Base-by-base conservation (phyloP, 2,329 filamentous ascomycete genomes). In the Penicillium vulpinum region DNA sequence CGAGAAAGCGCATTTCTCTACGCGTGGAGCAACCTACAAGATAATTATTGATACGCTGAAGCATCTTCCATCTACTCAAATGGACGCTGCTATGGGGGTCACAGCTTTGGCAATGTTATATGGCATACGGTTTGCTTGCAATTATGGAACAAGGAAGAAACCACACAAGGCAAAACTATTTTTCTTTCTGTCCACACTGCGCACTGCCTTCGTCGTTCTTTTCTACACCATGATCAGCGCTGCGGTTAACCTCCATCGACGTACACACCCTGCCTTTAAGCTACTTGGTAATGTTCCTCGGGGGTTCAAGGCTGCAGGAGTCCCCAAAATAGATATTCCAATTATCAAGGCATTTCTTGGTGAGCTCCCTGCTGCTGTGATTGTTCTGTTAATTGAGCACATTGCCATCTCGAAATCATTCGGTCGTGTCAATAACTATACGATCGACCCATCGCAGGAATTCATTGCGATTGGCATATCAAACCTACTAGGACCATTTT, bases 381-480 rank as follows among this genome's bases (percentile, higher is more conserved):
- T 96, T 61, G 91, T 97, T 15, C 80, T 96, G 56, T 81, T 97
- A 21, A 92, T 96, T 60, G 92, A 97, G 74, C 92, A 97, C 70
- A 95, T 97, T 65, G 91, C 92, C 43, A 96, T 96, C 60, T 90
- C 92, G 7, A 97, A 97, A 72, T 96, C 92, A 0, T 97, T 97
- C 66, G 92, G 92, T 9, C 84, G 92, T 52, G 84, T 96, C 68
- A 96, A 96, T 79, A 95, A 95, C 76, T 97, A 97, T 75, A 87
- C 85, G 10, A 96, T 97, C 72, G 87, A 96, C 66, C 91, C 92
- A 0, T 96, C 92, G 0, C 92, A 97, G 73, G 92, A 97, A 73
- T 83, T 97, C 77, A 89, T 97, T 47, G 92, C 91, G n/a, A 95
- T 97, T 61, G 92, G 92, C 60, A 84, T 96, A 36, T 89, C 88